Evolutionary conservation across 345 rosid genomes (phyloP), one percentile per base, ranked within the genome.

Genomic region (Sisymbrium altissimum): DNA sequence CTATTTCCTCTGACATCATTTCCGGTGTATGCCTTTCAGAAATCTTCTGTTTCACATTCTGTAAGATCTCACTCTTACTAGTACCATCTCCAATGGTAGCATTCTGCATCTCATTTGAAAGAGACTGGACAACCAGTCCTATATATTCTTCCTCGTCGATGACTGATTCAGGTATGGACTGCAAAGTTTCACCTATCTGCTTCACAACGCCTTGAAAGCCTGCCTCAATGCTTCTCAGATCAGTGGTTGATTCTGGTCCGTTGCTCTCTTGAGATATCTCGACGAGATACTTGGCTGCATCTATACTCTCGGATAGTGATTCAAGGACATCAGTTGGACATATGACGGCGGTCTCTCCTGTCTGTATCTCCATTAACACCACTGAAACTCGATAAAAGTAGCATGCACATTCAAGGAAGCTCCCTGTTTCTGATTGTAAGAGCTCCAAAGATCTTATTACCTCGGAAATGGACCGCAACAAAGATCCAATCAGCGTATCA

Each of bases 71-170:
- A 53, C 78, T 72, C 63, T 77, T 66, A 36, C 48, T 48, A n/a
- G n/a, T n/a, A 55, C 66, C 70, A 40, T 71, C 82, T 56, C 77
- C 82, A 41, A 80, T 72, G 3, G 59, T 72, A 18, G 57, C 88
- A 57, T 81, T 78, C 81, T 79, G 69, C 98, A 89, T 89, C 79
- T 93, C 98, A 44, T 78, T 77, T 18, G 97, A 81, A 79, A 90
- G 86, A 68, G 89, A 70, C 38, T 57, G 77, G 63, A 87, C 76
- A 13, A 84, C 92, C 46, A 80, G 81, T 81, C 83, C 84, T 69
- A 82, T 86, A 78, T 81, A 90, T 18, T 77, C 79, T 41, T 88
- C 84, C 41, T 67, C 84, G 21, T 53, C 81, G 58, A 82, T 83
- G 29, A 86, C 71, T 50, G 88, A 80, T 57, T 83, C 64, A 53